Evolutionary conservation across 1,139 yeast species (phyloP).

Genomic region (Taphrina wiesneri): DNA sequence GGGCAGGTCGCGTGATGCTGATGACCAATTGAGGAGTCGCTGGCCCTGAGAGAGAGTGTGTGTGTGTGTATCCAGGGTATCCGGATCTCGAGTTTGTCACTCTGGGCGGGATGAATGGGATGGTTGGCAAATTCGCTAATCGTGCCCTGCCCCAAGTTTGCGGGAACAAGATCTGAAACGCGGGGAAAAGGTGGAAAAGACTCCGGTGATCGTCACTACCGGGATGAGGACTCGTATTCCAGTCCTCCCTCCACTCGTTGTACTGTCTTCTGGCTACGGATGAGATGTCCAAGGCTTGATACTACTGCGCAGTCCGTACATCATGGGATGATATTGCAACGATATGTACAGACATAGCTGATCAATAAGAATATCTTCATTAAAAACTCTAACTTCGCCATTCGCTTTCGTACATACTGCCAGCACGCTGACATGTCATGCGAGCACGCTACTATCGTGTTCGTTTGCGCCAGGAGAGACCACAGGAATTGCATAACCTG

Average conservation of each 20-base stretch:
- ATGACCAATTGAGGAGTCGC: too few species aligned
- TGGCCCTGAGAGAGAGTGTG: too few species aligned
- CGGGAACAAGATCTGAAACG: background rate
- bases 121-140: background rate
- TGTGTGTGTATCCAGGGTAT: too few species aligned
- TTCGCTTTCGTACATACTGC: background rate
- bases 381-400: background rate
- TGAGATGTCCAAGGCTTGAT: too few species aligned
- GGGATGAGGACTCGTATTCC: background rate
- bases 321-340: too few species aligned
- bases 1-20: background rate
- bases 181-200: background rate
- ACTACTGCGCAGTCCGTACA: too few species aligned
- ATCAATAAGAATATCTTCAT: background rate
- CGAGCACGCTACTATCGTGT: background rate
- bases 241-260: background rate
- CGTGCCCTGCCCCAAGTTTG: background rate
- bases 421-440: too few species aligned
- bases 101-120: background rate
- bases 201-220: background rate
- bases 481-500: constrained; percentile 85
- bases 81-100: background rate
- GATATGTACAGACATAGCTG: background rate
- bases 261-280: too few species aligned
- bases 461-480: constrained; percentile 48